phyloP scores from a whole-genome alignment of 345 rosid species.

The Aquilaria malaccensis region DNA sequence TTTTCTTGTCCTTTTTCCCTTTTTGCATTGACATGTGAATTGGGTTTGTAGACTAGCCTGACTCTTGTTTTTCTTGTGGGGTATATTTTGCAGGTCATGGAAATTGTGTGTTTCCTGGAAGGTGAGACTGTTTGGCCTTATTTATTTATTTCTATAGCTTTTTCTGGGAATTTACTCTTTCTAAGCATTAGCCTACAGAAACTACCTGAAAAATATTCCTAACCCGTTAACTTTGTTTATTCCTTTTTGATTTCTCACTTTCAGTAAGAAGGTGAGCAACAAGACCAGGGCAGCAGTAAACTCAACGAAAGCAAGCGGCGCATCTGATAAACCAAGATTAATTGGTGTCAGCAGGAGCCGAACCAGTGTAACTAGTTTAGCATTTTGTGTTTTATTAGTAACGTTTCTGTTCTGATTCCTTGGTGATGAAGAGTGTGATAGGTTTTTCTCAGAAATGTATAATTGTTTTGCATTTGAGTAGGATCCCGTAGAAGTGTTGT shows the following conservation, averaged over 20 bases:
- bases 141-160: not conserved
- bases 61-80: slow-evolving; percentile 14
- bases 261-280: slow-evolving; percentile 74
- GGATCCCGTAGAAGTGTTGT: no score
- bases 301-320: slow-evolving; percentile 40
- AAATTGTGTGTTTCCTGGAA: slow-evolving; percentile 90
- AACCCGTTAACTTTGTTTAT: not conserved
- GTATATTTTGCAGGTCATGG: slow-evolving; percentile 67
- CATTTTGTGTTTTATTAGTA: slow-evolving; percentile 33
- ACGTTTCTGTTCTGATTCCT: slow-evolving; percentile 28
- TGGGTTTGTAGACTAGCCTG: not conserved
- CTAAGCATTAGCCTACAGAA: slow-evolving; percentile 8
- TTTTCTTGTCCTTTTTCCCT: not conserved
- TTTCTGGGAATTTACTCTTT: slow-evolving; percentile 1
- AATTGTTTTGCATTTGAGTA: slow-evolving; percentile 12
- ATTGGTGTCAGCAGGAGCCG: slow-evolving; percentile 19
- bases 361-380: slow-evolving; percentile 30
- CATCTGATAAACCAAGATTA: slow-evolving; percentile 28
- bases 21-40: not conserved
- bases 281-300: slow-evolving; percentile 51
- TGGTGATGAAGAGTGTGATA: slow-evolving; percentile 13
- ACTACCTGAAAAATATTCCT: slow-evolving; percentile 1
- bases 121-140: slow-evolving; percentile 37
- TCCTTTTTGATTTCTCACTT: slow-evolving; percentile 6
- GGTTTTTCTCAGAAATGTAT: slow-evolving; percentile 7